These are phyloP conservation scores for Ascosphaera acerosa DNA, from an alignment of 2,329 filamentous ascomycete genomes.

Conservation along the genomic window DNA sequence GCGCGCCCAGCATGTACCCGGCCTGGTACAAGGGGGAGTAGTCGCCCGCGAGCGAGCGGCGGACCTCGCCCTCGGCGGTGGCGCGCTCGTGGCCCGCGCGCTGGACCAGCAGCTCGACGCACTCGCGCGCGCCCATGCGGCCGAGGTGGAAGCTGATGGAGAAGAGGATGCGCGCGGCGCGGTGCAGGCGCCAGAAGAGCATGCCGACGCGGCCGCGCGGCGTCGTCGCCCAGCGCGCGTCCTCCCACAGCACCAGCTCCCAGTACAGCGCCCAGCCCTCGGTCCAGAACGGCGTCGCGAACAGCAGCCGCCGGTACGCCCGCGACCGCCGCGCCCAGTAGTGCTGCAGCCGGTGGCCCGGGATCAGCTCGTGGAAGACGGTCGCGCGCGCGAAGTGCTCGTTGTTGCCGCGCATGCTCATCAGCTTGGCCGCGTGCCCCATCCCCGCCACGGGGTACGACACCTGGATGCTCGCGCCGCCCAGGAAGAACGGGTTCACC, in stretches of 20 bases:
- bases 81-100: constrained; percentile 32
- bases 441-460: constrained; percentile 22
- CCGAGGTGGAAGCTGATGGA: constrained; percentile 33
- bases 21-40: constrained; percentile 34
- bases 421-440: constrained; percentile 28
- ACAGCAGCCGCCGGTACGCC: constrained; percentile 24
- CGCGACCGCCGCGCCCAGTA: constrained; percentile 23
- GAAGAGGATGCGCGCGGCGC: constrained; percentile 33
- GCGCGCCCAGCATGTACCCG: constrained; percentile 32
- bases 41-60: constrained; percentile 29
- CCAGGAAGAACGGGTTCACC: constrained; percentile 34
- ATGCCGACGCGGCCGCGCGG: constrained; percentile 30
- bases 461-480: constrained; percentile 28
- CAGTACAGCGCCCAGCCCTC: constrained; percentile 38
- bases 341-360: constrained; percentile 30
- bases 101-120: constrained; percentile 30
- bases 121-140: constrained; percentile 26
- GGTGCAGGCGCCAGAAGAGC: constrained; percentile 37
- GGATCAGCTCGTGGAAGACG: constrained; percentile 36
- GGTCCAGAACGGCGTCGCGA: constrained; percentile 32
- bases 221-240: constrained; percentile 24
- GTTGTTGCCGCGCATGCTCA: constrained; percentile 35
- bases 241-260: constrained; percentile 33
- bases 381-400: constrained; percentile 31
- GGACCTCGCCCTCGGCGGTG: constrained; percentile 34